Base-by-base conservation (phyloP, 1,139 yeast species). In the Saccharomycopsis crataegensis region DNA sequence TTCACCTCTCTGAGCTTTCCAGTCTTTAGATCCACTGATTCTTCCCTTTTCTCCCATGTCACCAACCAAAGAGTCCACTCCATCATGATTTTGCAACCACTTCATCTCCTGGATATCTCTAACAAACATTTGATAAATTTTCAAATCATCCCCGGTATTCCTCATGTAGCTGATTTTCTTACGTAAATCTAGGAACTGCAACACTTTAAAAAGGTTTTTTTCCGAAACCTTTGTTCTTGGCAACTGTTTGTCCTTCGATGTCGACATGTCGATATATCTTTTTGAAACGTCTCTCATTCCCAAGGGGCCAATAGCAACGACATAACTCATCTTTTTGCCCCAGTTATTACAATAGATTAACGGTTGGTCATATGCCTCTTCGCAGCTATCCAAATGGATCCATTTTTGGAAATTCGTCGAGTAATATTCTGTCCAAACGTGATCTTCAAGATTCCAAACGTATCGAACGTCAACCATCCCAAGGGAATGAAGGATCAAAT, bases 351-450 rank as follows among this genome's bases (percentile, higher is more conserved):
- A 78, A 63, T 91, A 91, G 34, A 90, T 70, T 41, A 72, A 66
- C 0, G 98, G 97, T 59, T 87, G 81, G 65, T 91, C 96, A 68
- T 75, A 88, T 0, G 89, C 83, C 44, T 82, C 85, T 62, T 91
- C 99, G 65, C 98, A 91, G 5, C 91, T 80, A 62, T 91, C 99
- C 33, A 87, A 72, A 66, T 91, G 98, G 33, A 90, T 75, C 98
- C 98, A 91, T 55, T 90, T 70, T 49, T 74, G 66, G 59, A 79
- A 73, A 22, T 70, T 64, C 0, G 64, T 67, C 1, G 96, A 86
- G 65, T 80, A 91, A 61, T 86, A 84, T 65, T 91, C 99, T 62
- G 95, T 85, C 99, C 98, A 91, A 0, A 88, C 97, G 65, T 91
- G 99, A 64, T 91, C 98, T 65, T 91, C 99, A 5, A 78, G 73